Percentiles rank a stretch among this genome's conserved stretches.
Conservation (phyloP, 106 monocot species). For the Dendrobium catenatum region DNA sequence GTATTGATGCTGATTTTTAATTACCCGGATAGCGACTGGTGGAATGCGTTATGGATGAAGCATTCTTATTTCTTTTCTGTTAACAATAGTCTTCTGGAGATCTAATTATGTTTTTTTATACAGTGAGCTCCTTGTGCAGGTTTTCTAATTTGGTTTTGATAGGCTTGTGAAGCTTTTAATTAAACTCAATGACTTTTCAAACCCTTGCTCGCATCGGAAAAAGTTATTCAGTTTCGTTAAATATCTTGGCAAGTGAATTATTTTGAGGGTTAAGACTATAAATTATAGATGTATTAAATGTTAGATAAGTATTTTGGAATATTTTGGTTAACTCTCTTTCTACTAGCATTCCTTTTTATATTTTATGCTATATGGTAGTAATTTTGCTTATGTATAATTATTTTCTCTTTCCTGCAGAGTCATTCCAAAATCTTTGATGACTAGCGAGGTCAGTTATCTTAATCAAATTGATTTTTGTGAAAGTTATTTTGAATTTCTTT, state of each 20-base stretch:
- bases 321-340: no score
- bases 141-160: no score
- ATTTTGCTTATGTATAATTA: not conserved
- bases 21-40: no score
- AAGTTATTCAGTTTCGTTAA: not conserved
- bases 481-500: no score
- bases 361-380: not conserved
- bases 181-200: not conserved
- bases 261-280: not conserved
- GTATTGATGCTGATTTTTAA: no score
- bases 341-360: not conserved
- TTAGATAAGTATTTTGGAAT: no score
- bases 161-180: not conserved
- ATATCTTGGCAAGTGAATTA: not conserved
- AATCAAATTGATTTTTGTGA: not conserved
- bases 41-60: not conserved
- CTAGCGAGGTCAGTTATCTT: conserved; percentile 24
- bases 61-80: not conserved
- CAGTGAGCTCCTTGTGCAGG: not conserved
- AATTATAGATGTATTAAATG: no score
- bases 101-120: not conserved
- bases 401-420: conserved; percentile 16
- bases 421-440: conserved; percentile 37
- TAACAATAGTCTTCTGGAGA: not conserved
- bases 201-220: not conserved